These are phyloP conservation scores for Meyerozyma elateridarum DNA, from an alignment of 1,139 yeast species.

Conservation along the genomic window DNA sequence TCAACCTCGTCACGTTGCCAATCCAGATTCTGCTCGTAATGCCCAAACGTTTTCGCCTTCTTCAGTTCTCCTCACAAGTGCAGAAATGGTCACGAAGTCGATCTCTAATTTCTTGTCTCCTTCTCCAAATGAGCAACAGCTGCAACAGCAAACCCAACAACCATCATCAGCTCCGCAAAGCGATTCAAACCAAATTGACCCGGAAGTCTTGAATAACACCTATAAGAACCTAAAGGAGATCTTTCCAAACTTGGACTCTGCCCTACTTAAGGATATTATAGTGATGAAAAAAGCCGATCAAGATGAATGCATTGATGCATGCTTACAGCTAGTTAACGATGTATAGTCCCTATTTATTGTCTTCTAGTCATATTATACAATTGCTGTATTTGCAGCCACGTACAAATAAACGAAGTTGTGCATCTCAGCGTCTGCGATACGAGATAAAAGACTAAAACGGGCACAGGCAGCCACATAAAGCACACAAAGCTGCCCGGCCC, in stretches of 20 bases:
- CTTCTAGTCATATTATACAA: neutral
- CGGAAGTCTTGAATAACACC: conserved; percentile 19
- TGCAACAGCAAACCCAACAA: conserved; percentile 10
- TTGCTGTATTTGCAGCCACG: too few relatives aligned
- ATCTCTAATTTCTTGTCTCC: conserved; percentile 42
- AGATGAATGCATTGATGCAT: conserved; percentile 73
- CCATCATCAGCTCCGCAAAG: conserved; percentile 6
- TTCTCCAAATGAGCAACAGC: conserved; percentile 26
- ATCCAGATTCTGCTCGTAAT: neutral
- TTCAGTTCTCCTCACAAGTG: conserved; percentile 46
- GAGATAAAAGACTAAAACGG: too few relatives aligned
- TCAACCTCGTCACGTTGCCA: conserved; percentile 15
- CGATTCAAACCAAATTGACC: conserved; percentile 7
- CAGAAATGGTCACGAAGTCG: conserved; percentile 49
- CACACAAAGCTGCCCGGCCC: too few relatives aligned
- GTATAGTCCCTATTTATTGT: conserved; percentile 4
- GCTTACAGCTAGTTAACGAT: conserved; percentile 30
- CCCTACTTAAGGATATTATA: conserved; percentile 66
- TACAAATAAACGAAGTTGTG: too few relatives aligned
- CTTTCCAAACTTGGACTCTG: conserved; percentile 72
- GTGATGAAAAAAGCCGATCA: conserved; percentile 62
- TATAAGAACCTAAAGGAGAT: conserved; percentile 53
- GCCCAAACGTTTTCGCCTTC: conserved; percentile 40
- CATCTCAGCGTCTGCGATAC: too few relatives aligned
- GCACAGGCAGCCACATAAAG: too few relatives aligned